Conservation (phyloP, 495 filamentous ascomycete genomes). For the Daldinia loculata region DNA sequence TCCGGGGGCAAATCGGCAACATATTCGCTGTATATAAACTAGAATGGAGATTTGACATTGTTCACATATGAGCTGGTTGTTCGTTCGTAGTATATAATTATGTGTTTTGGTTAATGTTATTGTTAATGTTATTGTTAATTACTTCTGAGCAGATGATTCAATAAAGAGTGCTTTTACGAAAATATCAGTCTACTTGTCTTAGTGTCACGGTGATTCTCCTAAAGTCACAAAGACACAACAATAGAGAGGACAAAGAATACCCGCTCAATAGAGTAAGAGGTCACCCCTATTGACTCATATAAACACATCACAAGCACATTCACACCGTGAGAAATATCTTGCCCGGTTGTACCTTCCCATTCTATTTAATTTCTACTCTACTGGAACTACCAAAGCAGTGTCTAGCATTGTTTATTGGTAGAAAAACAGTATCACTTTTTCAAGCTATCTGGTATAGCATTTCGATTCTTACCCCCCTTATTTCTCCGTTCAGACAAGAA, state of each 20-base stretch:
- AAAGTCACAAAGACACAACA: neutral
- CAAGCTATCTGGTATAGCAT: slow-evolving; percentile 27
- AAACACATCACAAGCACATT: slow-evolving; percentile 1
- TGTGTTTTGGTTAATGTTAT: neutral
- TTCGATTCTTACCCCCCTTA: neutral
- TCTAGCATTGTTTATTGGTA: neutral
- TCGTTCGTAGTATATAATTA: neutral
- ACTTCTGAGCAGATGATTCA: neutral
- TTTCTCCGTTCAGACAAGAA: neutral
- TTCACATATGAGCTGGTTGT: neutral
- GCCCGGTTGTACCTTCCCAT: neutral
- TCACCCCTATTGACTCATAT: slow-evolving; percentile 9
- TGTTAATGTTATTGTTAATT: slow-evolving; percentile 1
- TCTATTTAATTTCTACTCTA: neutral
- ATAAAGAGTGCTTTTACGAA: neutral
- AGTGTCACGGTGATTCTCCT: neutral
- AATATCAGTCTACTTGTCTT: slow-evolving; percentile 1
- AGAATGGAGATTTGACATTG: neutral
- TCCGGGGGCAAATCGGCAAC: neutral
- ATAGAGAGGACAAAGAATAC: neutral
- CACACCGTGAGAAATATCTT: neutral
- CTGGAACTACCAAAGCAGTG: neutral
- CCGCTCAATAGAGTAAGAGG: neutral
- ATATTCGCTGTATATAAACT: neutral
- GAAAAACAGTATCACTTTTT: neutral